phyloP scores from a whole-genome alignment of 306 rosid genomes.

The Hippophae rhamnoides region DNA sequence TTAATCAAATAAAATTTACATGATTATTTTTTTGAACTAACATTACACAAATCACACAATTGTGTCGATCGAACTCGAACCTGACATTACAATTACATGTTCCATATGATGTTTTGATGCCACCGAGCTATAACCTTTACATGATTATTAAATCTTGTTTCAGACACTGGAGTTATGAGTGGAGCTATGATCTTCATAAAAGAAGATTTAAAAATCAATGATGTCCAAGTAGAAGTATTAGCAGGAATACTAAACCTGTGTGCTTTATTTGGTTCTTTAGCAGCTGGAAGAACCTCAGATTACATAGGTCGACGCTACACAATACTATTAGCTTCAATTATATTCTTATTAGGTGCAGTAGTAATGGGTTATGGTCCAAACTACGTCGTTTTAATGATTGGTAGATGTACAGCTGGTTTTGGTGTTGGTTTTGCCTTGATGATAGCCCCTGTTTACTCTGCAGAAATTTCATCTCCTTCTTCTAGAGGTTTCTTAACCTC shows the following conservation, averaged over 20 bases:
- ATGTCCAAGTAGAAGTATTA: slow-evolving; percentile 52
- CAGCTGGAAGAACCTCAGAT: slow-evolving; percentile 68
- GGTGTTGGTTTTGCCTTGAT: slow-evolving; percentile 85
- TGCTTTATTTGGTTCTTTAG: slow-evolving; percentile 53
- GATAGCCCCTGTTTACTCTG: slow-evolving; percentile 78
- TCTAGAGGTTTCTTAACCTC: slow-evolving; percentile 57
- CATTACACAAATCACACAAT: too few relatives aligned
- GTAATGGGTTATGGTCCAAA: slow-evolving; percentile 79
- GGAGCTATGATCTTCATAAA: slow-evolving; percentile 83
- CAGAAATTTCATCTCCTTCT: slow-evolving; percentile 66
- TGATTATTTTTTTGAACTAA: background rate
- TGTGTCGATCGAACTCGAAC: too few relatives aligned
- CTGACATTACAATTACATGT: too few relatives aligned
- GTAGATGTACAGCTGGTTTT: slow-evolving; percentile 62
- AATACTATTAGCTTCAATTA: slow-evolving; percentile 36
- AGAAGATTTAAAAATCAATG: slow-evolving; percentile 63
- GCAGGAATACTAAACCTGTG: slow-evolving; percentile 74
- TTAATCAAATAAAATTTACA: background rate
- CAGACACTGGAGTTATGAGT: slow-evolving; percentile 92
- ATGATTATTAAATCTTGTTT: background rate
- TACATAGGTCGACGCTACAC: slow-evolving; percentile 78
- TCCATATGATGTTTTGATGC: too few relatives aligned
- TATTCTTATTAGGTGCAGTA: slow-evolving; percentile 56
- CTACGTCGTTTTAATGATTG: slow-evolving; percentile 43
- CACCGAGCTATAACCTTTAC: too few relatives aligned